Evolutionary conservation across 208 protist genomes (phyloP).

Genomic region (Blechomonas ayalai): DNA sequence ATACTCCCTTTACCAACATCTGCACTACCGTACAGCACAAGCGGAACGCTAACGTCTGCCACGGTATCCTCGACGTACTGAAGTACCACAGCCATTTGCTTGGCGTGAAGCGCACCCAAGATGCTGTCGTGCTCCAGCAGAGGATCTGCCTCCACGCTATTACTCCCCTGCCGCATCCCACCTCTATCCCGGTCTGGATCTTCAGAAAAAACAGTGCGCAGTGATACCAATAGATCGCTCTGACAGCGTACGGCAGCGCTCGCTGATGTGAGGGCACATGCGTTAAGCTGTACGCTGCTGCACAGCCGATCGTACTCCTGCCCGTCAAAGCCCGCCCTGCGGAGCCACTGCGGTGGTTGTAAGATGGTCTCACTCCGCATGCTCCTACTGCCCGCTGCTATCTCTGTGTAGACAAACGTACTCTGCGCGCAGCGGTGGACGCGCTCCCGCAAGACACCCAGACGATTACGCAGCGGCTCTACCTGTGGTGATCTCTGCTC

Average conservation of each 20-base stretch:
- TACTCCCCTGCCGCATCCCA: constrained; percentile 1
- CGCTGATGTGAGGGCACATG: constrained; percentile 18
- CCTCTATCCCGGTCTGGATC: not conserved
- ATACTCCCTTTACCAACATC: constrained; percentile 50
- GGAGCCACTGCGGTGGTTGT: constrained; percentile 34
- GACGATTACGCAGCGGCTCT: constrained; percentile 38
- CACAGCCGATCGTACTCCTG: constrained; percentile 9
- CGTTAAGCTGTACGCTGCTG: constrained; percentile 1
- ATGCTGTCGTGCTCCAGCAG: constrained; percentile 9
- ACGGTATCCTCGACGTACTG: constrained; percentile 33
- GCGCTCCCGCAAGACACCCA: constrained; percentile 31
- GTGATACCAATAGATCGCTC: constrained; percentile 52
- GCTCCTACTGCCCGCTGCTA: constrained; percentile 10
- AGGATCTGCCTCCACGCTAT: too few species aligned
- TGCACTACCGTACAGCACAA: constrained; percentile 61
- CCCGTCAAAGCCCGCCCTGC: constrained; percentile 16
- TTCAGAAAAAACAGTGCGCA: constrained; percentile 42
- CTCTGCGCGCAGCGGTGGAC: constrained; percentile 20
- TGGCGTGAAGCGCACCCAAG: constrained; percentile 24
- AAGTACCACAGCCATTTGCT: constrained; percentile 22
- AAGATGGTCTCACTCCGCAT: constrained; percentile 8
- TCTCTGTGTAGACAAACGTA: constrained; percentile 55
- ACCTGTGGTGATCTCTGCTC: constrained; percentile 15
- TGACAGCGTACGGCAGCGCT: constrained; percentile 53
- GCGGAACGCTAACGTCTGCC: constrained; percentile 32